Percentiles rank a stretch among this genome's conserved stretches.
phyloP scores from a whole-genome alignment of 2,329 filamentous ascomycete genomes.

The Talaromyces sp. region DNA sequence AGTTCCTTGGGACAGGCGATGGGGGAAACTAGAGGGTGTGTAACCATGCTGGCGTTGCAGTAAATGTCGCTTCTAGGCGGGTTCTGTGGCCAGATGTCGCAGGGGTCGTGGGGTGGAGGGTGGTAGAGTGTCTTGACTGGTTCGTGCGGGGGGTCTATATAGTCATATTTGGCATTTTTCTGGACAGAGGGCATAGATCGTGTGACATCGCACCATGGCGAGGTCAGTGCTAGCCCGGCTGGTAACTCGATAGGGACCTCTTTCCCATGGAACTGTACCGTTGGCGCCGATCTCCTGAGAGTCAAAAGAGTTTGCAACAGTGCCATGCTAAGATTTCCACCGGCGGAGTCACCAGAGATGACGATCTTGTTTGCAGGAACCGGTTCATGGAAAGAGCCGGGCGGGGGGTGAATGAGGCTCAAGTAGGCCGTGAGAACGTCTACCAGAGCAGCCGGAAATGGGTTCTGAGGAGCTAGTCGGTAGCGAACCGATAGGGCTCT shows the following conservation, averaged over 20 bases:
- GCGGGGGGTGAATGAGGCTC: constrained; percentile 40
- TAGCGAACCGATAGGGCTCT: constrained; percentile 42
- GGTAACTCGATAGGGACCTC: constrained; percentile 37
- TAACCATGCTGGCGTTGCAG: constrained; percentile 30
- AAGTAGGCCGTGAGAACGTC: constrained; percentile 46
- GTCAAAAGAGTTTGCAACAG: constrained; percentile 41
- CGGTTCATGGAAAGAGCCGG: constrained; percentile 37
- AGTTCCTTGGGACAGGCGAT: constrained; percentile 28
- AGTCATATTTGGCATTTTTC: constrained; percentile 37
- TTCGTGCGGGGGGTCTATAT: constrained; percentile 27
- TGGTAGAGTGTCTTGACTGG: constrained; percentile 18
- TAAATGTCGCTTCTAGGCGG: constrained; percentile 42
- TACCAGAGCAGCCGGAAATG: constrained; percentile 43
- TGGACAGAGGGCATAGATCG: constrained; percentile 37
- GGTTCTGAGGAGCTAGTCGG: constrained; percentile 43
- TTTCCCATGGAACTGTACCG: constrained; percentile 36
- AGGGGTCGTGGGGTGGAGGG: constrained; percentile 25
- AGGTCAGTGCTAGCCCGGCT: constrained; percentile 33
- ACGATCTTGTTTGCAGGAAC: constrained; percentile 41
- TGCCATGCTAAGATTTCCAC: constrained; percentile 37
- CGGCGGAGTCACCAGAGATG: constrained; percentile 43
- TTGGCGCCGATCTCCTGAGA: constrained; percentile 28
- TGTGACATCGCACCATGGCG: constrained; percentile 40
- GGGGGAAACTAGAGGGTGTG: constrained; percentile 39
- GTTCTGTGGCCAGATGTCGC: constrained; percentile 35